These are phyloP conservation scores for Vigna mungo DNA, from an alignment of 306 rosid genomes.

Conservation along the genomic window DNA sequence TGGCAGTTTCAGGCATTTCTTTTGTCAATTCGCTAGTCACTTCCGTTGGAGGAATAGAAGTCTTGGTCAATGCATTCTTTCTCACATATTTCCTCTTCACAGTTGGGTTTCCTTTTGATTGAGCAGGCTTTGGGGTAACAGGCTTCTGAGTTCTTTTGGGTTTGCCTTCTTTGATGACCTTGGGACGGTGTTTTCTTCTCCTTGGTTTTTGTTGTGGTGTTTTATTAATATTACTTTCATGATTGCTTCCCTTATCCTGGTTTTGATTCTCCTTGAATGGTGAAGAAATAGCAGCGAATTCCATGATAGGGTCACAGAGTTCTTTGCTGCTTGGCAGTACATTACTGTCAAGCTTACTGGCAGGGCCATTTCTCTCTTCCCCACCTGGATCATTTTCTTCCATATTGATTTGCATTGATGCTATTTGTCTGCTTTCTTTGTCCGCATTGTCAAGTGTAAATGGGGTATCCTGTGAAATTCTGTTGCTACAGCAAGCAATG, in stretches of 20 bases:
- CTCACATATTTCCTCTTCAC: conserved; percentile 70
- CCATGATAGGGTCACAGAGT: conserved; percentile 36
- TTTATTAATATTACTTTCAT: conserved; percentile 44
- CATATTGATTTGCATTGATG: conserved; percentile 38
- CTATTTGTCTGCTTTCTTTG: conserved; percentile 36
- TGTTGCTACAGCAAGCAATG: conserved; percentile 40
- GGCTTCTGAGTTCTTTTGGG: conserved; percentile 59
- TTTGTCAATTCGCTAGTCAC: conserved; percentile 41
- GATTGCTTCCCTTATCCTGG: conserved; percentile 48
- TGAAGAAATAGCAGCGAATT: conserved; percentile 48
- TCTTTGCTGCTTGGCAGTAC: conserved; percentile 48
- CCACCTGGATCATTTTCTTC: conserved; percentile 41
- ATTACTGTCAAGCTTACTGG: conserved; percentile 37
- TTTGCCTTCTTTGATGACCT: conserved; percentile 79
- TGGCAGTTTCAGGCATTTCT: conserved; percentile 40
- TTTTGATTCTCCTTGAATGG: conserved; percentile 50
- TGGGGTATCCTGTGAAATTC: conserved; percentile 48
- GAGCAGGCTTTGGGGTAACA: conserved; percentile 52
- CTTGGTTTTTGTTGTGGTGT: conserved; percentile 61
- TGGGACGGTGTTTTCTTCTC: conserved; percentile 84
- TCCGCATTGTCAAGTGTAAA: conserved; percentile 53
- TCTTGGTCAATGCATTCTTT: conserved; percentile 50
- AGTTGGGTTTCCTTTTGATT: conserved; percentile 53
- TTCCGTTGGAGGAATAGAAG: conserved; percentile 47
- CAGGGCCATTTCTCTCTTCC: conserved; percentile 41